These are phyloP conservation scores for Cucurbita pepo DNA, from an alignment of 306 rosid species.

Conservation along the genomic window DNA sequence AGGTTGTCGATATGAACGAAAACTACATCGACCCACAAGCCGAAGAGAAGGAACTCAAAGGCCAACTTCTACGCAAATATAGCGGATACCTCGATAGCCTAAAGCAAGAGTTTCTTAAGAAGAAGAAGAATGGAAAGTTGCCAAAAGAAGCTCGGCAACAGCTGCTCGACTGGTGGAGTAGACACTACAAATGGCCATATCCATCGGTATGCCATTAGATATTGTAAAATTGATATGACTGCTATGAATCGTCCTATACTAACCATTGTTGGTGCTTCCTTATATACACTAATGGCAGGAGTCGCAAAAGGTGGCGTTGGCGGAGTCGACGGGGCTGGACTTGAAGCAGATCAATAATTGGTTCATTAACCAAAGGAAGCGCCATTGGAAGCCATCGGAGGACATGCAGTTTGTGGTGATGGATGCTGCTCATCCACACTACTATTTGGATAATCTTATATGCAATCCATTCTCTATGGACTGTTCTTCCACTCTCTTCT, in stretches of 20 bases:
- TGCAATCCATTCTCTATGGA: conserved; percentile 29
- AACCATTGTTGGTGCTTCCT: too few species aligned
- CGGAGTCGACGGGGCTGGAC: conserved; percentile 29
- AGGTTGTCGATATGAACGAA: conserved; percentile 6
- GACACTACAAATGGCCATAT: conserved; percentile 34
- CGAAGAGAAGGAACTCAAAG: conserved; percentile 29
- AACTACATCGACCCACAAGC: conserved; percentile 21
- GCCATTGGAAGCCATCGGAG: conserved; percentile 44
- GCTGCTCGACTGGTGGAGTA: conserved; percentile 32
- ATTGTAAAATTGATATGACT: background rate
- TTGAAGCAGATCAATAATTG: conserved; percentile 43
- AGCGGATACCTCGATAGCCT: conserved; percentile 30
- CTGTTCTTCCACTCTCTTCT: conserved; percentile 20
- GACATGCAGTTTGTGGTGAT: conserved; percentile 26
- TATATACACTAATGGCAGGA: conserved; percentile 14
- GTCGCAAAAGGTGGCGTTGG: conserved; percentile 25
- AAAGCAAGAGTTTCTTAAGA: conserved; percentile 33
- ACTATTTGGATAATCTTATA: conserved; percentile 20
- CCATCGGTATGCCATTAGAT: conserved; percentile 12
- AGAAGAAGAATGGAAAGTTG: conserved; percentile 37
- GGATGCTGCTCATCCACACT: conserved; percentile 21
- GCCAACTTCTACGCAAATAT: conserved; percentile 28
- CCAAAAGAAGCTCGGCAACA: conserved; percentile 38
- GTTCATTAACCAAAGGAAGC: conserved; percentile 40
- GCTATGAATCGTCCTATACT: background rate